phyloP scores from a whole-genome alignment of 2,329 filamentous ascomycete genomes.

The Aspergillus calidoustus region DNA sequence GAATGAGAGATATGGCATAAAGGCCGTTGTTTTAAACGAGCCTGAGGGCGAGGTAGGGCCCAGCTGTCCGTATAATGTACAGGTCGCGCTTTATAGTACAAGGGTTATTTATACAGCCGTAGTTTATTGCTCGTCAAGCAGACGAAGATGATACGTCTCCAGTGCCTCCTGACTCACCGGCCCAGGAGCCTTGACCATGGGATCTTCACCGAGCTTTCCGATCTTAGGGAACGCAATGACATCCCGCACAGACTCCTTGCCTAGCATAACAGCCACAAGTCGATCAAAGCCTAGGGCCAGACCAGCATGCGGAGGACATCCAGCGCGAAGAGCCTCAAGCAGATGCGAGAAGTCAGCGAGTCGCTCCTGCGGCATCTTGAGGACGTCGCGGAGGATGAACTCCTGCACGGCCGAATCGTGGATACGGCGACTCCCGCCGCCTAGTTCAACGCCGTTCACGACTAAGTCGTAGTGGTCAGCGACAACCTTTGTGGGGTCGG shows the following conservation, averaged over 20 bases:
- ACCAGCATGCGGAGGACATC: constrained; percentile 93
- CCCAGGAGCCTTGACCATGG: constrained; percentile 78
- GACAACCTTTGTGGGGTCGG: constrained; percentile 70
- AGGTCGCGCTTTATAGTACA: not conserved
- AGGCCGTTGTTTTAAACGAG: not conserved
- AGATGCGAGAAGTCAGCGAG: constrained; percentile 85
- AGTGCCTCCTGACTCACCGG: constrained; percentile 65
- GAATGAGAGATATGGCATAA: not conserved
- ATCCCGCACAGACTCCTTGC: constrained; percentile 78
- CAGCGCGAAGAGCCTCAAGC: constrained; percentile 77
- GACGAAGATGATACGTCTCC: constrained; percentile 61
- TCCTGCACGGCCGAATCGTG: constrained; percentile 83
- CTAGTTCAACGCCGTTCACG: constrained; percentile 91
- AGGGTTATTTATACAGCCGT: not conserved
- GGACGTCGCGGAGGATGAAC: constrained; percentile 79
- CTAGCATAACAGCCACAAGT: constrained; percentile 77
- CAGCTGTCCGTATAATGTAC: not conserved
- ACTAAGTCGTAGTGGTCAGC: constrained; percentile 97
- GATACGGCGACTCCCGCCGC: constrained; percentile 90
- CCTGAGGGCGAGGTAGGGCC: too few relatives aligned
- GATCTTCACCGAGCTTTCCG: constrained; percentile 85
- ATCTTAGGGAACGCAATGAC: constrained; percentile 98
- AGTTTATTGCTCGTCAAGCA: constrained; percentile 28
- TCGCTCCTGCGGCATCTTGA: constrained; percentile 74
- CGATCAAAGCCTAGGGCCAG: constrained; percentile 93